Conservation (phyloP, 768 basidiomycete species). For the Pisolithus microcarpus region DNA sequence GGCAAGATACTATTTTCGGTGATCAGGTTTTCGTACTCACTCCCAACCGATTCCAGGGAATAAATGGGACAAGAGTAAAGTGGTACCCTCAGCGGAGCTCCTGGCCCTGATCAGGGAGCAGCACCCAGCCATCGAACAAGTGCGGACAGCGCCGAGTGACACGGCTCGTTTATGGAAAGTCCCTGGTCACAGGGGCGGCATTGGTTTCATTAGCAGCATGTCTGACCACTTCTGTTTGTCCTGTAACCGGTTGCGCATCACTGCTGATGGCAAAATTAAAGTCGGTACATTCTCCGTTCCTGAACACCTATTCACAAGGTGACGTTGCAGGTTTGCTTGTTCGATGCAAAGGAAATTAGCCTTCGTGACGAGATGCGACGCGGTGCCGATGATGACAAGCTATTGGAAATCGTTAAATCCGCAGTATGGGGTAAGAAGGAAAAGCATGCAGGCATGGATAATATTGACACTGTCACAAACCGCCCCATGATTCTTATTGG, state of each 20-base stretch:
- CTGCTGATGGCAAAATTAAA: slow-evolving; percentile 90
- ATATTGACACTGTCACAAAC: slow-evolving; percentile 69
- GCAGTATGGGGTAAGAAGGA: slow-evolving; percentile 68
- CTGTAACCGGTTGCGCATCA: slow-evolving; percentile 78
- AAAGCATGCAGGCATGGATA: slow-evolving; percentile 81
- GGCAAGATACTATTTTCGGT: slow-evolving; percentile 35
- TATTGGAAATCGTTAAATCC: slow-evolving; percentile 53
- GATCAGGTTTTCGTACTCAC: background rate
- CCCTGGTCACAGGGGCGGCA: slow-evolving; percentile 60
- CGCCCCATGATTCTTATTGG: slow-evolving; percentile 91
- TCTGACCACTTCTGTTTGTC: slow-evolving; percentile 87
- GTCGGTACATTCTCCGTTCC: slow-evolving; percentile 26
- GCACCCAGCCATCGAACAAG: slow-evolving; percentile 49
- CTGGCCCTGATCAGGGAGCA: slow-evolving; percentile 40
- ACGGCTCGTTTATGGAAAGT: slow-evolving; percentile 78
- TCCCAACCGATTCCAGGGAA: slow-evolving; percentile 47
- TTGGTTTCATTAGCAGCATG: slow-evolving; percentile 92
- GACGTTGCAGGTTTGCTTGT: slow-evolving; percentile 68
- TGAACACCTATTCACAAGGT: background rate
- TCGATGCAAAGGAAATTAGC: slow-evolving; percentile 79
- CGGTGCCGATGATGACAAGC: slow-evolving; percentile 55
- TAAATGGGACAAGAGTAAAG: slow-evolving; percentile 75
- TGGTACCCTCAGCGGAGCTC: slow-evolving; percentile 69
- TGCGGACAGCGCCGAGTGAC: slow-evolving; percentile 63
- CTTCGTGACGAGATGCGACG: slow-evolving; percentile 66